Base-by-base conservation (phyloP, 2,329 filamentous ascomycete species). In the Fusarium aywerte region DNA sequence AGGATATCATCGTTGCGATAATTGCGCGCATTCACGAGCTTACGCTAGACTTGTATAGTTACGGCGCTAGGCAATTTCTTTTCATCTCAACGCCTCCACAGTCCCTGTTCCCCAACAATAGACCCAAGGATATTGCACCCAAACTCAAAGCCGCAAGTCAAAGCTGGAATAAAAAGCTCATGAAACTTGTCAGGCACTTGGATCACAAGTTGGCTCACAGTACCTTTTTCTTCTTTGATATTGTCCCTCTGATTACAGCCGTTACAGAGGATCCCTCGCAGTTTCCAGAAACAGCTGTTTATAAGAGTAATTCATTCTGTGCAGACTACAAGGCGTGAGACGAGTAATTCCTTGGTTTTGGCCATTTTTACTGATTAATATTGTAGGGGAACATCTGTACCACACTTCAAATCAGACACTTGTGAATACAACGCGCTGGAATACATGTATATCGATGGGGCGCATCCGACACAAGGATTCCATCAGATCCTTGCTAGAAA, bases 391-490 rank as follows among this genome's bases (percentile, higher is more conserved):
- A 62, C 59, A 0, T 9, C 23, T 13, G 51, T 36, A 0, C 59
- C 59, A 1, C 48, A 62, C 12, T 62, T 56, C 8, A 62, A 62
- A 13, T 62, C 59, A 1, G 36, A 47, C 0, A 38, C 27, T 1
- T 62, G 58, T 35, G 49, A 57, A 25, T 62, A 39, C 5, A 57
- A 45, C 1, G 59, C 59, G 13, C 20, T 31, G 9, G 58, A 62
- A 23, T 62, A 62, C 5, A 62, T 62, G 58, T 62, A 62, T 9
- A 62, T 62, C 5, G 59, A 62, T 1, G 58, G 59, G 4, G 59
- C 59, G 4, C 59, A 62, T 48, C 59, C 59, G 7, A 62, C 59
- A 7, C 59, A 62, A 11, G 15, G 7, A 13, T 62, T 62, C 5
- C 59, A 62, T 11, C 58, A 62, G 11, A 43, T 62, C 3, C n/a